These are phyloP conservation scores for Escovopsis weberi DNA, from an alignment of 2,329 filamentous ascomycete genomes.

Conservation along the genomic window DNA sequence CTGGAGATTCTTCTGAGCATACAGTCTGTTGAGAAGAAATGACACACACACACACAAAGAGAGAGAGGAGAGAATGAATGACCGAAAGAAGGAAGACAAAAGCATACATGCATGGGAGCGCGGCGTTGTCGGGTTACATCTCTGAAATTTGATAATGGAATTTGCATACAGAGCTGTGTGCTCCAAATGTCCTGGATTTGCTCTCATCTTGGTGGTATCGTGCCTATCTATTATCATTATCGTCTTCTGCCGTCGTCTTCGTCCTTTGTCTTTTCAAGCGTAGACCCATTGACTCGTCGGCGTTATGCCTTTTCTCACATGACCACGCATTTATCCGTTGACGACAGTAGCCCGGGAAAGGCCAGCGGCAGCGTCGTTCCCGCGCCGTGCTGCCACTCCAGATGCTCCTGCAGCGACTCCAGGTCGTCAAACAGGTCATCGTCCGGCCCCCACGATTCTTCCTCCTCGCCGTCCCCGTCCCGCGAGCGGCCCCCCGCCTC, in stretches of 20 bases:
- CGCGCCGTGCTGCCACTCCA: slow-evolving; percentile 41
- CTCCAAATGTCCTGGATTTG: not conserved
- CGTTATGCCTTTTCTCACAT: slow-evolving; percentile 21
- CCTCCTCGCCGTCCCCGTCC: slow-evolving; percentile 31
- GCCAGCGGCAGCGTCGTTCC: slow-evolving; percentile 21
- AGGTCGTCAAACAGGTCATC: slow-evolving; percentile 38
- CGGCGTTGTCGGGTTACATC: too few species aligned
- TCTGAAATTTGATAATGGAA: not conserved
- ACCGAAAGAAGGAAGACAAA: too few species aligned
- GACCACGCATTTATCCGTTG: slow-evolving; percentile 26
- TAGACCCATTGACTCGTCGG: too few species aligned
- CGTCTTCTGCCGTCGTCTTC: not conserved
- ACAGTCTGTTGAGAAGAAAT: not conserved
- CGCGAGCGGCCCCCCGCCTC: slow-evolving; percentile 30
- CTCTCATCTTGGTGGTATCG: slow-evolving; percentile 1
- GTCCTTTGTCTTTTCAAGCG: not conserved
- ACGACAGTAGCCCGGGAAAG: slow-evolving; percentile 18
- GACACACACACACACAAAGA: not conserved
- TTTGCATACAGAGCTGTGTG: not conserved
- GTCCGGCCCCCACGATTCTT: slow-evolving; percentile 32
- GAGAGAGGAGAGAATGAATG: slow-evolving; percentile 1
- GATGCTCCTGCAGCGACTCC: slow-evolving; percentile 34
- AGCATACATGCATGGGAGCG: too few species aligned
- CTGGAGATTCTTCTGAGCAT: slow-evolving; percentile 73
- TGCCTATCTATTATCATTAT: not conserved